Evolutionary conservation across 1,284 basidiomycete genomes (phyloP), one percentile per base, ranked within the genome.

Genomic region (Mycena sp.): DNA sequence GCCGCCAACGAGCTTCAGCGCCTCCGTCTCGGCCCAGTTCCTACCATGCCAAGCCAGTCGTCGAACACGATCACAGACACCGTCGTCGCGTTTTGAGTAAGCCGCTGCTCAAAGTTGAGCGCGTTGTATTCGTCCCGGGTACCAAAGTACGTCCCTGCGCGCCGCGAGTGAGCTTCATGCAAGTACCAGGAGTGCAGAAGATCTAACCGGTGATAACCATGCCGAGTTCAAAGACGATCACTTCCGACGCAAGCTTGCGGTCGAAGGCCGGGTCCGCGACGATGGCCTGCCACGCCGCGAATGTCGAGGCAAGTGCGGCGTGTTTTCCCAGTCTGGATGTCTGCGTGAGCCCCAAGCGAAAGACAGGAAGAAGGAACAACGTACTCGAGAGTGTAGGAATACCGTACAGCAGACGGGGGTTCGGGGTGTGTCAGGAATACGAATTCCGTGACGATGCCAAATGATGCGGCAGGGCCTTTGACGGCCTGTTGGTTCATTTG

Each of bases 11-110:
- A 69, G 30, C 46, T 64, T 32, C 10, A 70, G 35, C 9, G 65
- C 67, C 55, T 70, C 69, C 17, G 56, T 70, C 19, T 70, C 67
- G 1, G 67, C 67, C 69, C 69, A 70, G 52, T 69, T 69, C 37
- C 58, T n/a, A 70, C 69, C 17, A 54, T 26, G 1, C 67, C 63
- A 12, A 70, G 43, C 69, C 69, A 70, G 25, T 52, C 25, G 26
- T 70, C 65, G 14, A 69, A 7, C 2, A 46, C 58, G 2, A 59
- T 30, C 17, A 62, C 64, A 2, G 64, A 46, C 9, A 41, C 48
- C 12, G 29, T 21, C 11, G 63, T 65, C 2, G 63, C 67, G 41
- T 61, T 67, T 50, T 45, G 17, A n/a, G 37, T 21, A 0, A 70
- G 48, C 2, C 58, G 58, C 4, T 45, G 30, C 40, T 60, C 51